These are phyloP conservation scores for Ailanthus altissimus DNA, from an alignment of 345 rosid genomes.

Conservation along the genomic window DNA sequence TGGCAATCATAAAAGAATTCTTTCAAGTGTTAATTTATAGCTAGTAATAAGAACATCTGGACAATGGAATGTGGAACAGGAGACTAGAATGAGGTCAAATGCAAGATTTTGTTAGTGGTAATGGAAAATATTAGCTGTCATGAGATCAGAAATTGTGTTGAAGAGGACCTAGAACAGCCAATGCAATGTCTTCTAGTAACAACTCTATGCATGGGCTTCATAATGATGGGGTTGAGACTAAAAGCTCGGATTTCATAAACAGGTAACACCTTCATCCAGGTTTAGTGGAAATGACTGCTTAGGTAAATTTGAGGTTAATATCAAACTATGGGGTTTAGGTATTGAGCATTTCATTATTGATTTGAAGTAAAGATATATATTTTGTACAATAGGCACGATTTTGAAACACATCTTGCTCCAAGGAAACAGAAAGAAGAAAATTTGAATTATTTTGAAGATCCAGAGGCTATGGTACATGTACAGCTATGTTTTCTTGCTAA, in stretches of 20 bases:
- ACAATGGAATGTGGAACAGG: constrained; percentile 25
- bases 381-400: constrained; percentile 37
- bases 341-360: not conserved
- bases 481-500: constrained; percentile 11
- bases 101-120: constrained; percentile 20
- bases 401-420: constrained; percentile 39
- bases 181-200: constrained; percentile 43
- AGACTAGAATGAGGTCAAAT: constrained; percentile 27
- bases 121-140: constrained; percentile 24
- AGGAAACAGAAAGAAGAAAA: constrained; percentile 45
- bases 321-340: not conserved
- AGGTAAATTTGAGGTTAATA: constrained; percentile 2
- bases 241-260: constrained; percentile 30
- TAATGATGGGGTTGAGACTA: constrained; percentile 26
- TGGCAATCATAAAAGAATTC: constrained; percentile 4
- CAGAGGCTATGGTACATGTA: constrained; percentile 64
- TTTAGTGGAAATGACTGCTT: not conserved
- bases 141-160: constrained; percentile 22
- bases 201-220: constrained; percentile 31
- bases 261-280: constrained; percentile 31
- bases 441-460: constrained; percentile 46
- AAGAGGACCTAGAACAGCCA: constrained; percentile 22
- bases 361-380: constrained; percentile 21
- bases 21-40: not conserved
- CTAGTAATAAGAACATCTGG: constrained; percentile 7